phyloP scores from a whole-genome alignment of 768 basidiomycete species.

The Mycena floridula region DNA sequence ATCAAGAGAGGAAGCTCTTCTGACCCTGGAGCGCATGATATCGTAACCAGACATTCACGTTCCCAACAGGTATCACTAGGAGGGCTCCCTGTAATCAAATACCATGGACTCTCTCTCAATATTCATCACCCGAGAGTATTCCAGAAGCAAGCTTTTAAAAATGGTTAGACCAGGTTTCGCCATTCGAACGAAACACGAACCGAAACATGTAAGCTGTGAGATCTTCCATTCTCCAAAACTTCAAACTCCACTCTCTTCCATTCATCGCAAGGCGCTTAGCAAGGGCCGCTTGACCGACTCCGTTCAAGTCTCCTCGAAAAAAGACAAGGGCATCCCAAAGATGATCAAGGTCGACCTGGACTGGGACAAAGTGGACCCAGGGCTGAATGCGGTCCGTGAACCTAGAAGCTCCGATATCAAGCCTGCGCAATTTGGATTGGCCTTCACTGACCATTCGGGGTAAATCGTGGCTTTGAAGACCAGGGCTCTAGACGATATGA shows the following conservation, averaged over 20 bases:
- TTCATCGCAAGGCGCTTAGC: conserved; percentile 50
- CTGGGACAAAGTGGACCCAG: conserved; percentile 71
- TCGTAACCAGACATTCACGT: neutral
- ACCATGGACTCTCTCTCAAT: conserved; percentile 26
- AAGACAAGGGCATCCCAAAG: conserved; percentile 63
- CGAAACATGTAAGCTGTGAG: conserved; percentile 53
- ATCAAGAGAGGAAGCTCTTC: conserved; percentile 33
- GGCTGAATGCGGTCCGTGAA: conserved; percentile 47
- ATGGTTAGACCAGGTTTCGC: neutral
- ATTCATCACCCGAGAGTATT: conserved; percentile 49
- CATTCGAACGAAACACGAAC: conserved; percentile 24
- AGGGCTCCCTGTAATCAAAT: neutral
- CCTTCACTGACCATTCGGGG: conserved; percentile 47
- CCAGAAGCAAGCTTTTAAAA: conserved; percentile 38
- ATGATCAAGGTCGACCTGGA: conserved; percentile 58
- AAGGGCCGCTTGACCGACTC: conserved; percentile 51
- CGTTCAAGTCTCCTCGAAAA: conserved; percentile 56
- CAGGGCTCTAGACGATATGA: conserved; percentile 52
- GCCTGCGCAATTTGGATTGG: neutral
- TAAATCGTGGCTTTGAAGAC: conserved; percentile 61
- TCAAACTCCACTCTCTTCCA: conserved; percentile 51
- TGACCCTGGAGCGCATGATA: conserved; percentile 36
- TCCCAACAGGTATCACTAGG: neutral
- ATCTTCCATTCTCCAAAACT: conserved; percentile 57
- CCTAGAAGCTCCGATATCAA: conserved; percentile 21